phyloP scores from a whole-genome alignment of 1,284 basidiomycete species.

The Psilocybe mexicana region DNA sequence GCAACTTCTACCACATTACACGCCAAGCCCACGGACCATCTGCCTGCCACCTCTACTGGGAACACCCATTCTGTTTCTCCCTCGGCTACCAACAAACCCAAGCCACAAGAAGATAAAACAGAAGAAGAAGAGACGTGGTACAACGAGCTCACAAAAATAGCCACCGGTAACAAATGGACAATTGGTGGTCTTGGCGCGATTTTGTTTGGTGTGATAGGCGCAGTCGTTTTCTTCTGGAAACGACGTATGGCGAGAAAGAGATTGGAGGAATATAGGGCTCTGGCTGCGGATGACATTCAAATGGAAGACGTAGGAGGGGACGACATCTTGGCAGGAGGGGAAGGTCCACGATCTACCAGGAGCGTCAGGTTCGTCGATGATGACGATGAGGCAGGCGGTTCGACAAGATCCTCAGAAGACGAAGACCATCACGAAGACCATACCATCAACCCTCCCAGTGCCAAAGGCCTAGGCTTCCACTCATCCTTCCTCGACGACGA shows the following conservation, averaged over 20 bases:
- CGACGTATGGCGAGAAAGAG: conserved; percentile 45
- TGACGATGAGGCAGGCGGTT: conserved; percentile 61
- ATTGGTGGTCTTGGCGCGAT: conserved; percentile 71
- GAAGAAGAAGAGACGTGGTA: conserved; percentile 48
- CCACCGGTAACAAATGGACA: conserved; percentile 78
- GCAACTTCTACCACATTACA: conserved; percentile 59
- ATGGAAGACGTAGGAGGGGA: conserved; percentile 59
- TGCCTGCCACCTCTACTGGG: conserved; percentile 80
- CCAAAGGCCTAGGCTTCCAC: conserved; percentile 49
- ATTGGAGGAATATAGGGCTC: conserved; percentile 63
- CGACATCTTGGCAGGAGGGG: conserved; percentile 24
- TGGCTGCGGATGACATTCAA: conserved; percentile 67
- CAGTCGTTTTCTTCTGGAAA: conserved; percentile 67
- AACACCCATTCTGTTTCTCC: conserved; percentile 61
- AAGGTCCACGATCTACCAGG: conserved; percentile 8
- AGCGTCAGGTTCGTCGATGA: conserved; percentile 15
- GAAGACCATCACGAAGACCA: conserved; percentile 18
- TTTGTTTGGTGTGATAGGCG: conserved; percentile 51
- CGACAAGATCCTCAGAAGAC: conserved; percentile 76
- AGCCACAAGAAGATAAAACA: conserved; percentile 50
- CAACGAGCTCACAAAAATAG: conserved; percentile 61
- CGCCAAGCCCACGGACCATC: conserved; percentile 84
- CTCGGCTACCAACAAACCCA: conserved; percentile 31
- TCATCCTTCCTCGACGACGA: conserved; percentile 69
- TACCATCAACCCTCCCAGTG: conserved; percentile 23